Percentiles rank a stretch among this genome's conserved stretches.
These are phyloP conservation scores for Cyclotella atomus DNA, from an alignment of 108 stramenopile species.

Conservation along the genomic window DNA sequence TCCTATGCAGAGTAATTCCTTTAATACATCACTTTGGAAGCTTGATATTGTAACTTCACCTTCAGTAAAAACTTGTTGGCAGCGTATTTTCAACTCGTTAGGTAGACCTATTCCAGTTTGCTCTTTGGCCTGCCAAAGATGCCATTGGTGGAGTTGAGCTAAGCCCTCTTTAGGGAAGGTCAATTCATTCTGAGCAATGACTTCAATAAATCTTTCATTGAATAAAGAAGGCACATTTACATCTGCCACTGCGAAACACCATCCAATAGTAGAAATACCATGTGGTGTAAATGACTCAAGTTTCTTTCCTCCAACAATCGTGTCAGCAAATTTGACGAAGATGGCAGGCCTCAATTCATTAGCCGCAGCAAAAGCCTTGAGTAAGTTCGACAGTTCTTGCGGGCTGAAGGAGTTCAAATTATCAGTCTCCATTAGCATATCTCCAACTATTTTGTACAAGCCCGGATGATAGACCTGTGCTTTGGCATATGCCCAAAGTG, in stretches of 20 bases:
- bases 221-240: not conserved
- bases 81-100: not conserved
- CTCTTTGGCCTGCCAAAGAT: slow-evolving; percentile 20
- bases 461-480: not conserved
- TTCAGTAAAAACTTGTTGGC: not conserved
- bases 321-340: not conserved
- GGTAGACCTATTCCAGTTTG: not conserved
- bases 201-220: not conserved
- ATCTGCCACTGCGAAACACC: not conserved
- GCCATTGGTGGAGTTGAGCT: slow-evolving; percentile 16
- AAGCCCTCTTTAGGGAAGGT: not conserved
- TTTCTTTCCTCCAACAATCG: not conserved
- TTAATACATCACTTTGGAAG: slow-evolving; percentile 4
- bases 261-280: not conserved
- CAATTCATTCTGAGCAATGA: not conserved
- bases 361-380: slow-evolving; percentile 11
- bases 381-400: slow-evolving; percentile 2
- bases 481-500: slow-evolving; percentile 5
- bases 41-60: not conserved
- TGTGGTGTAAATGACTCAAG: not conserved
- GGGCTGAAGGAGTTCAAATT: not conserved
- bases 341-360: not conserved
- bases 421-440: not conserved
- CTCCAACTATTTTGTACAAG: not conserved
- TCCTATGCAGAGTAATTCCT: not conserved